These are phyloP conservation scores for Eimeria necatrix DNA, from an alignment of 169 alveolate species.

Conservation along the genomic window DNA sequence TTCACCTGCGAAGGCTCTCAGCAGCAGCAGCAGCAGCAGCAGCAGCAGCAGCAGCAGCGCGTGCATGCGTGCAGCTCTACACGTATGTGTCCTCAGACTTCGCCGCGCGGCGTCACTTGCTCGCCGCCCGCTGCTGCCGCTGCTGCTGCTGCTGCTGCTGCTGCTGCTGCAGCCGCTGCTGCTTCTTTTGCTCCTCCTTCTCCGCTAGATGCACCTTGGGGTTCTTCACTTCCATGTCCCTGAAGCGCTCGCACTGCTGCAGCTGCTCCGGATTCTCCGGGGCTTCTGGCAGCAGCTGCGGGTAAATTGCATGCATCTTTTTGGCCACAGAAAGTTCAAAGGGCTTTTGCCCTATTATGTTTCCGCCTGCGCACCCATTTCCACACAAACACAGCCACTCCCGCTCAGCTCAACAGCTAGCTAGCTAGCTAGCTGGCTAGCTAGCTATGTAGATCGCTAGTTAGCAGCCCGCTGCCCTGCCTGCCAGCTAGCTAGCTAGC, in stretches of 20 bases:
- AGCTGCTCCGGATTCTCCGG: neutral
- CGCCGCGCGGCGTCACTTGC: no score
- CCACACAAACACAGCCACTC: neutral
- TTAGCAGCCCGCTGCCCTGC: no score
- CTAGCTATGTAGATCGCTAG: no score
- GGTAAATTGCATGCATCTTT: neutral
- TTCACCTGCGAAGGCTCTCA: neutral
- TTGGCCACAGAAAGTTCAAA: neutral
- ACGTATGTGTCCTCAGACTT: no score
- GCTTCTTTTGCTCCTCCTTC: no score
- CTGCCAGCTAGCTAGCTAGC: no score
- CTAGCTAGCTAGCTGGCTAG: no score
- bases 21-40: no score
- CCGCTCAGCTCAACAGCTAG: neutral
- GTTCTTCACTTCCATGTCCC: conserved; percentile 7
- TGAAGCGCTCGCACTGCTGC: conserved; percentile 2
- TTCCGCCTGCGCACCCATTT: neutral
- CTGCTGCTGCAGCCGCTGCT: no score
- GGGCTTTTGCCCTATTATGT: conserved; percentile 28
- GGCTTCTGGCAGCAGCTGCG: conserved; percentile 52
- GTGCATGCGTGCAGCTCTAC: neutral
- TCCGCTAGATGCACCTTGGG: neutral
- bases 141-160: neutral
- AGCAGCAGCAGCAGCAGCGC: no score
- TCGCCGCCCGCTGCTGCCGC: no score